Evolutionary conservation across 73 alveolate genomes (phyloP).

Genomic region (Loxodes magnus): DNA sequence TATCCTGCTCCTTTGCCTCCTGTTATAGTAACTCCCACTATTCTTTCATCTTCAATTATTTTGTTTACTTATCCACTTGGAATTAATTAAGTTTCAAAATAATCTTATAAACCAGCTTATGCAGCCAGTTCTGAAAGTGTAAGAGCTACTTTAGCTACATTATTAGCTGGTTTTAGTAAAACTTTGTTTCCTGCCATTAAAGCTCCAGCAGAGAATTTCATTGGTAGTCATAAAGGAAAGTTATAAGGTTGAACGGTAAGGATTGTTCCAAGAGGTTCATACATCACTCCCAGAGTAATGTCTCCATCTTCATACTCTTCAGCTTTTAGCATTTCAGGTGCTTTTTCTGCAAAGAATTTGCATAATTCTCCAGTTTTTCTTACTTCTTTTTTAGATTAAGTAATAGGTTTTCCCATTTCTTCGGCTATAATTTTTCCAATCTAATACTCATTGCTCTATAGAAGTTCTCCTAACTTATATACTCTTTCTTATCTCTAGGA

Average conservation of each 20-base stretch:
- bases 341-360: constrained; percentile 36
- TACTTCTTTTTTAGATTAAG: constrained; percentile 45
- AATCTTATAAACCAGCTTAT: constrained; percentile 43
- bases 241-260: constrained; percentile 59
- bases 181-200: constrained; percentile 61
- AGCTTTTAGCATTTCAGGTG: constrained; percentile 21
- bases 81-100: constrained; percentile 32
- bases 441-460: constrained; percentile 18
- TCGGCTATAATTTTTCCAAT: constrained; percentile 40
- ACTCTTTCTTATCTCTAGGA: constrained; percentile 27
- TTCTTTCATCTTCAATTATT: constrained; percentile 33
- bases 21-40: constrained; percentile 60
- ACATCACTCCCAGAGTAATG: constrained; percentile 22
- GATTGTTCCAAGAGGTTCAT: constrained; percentile 59
- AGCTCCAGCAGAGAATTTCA: constrained; percentile 46
- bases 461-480: constrained; percentile 7
- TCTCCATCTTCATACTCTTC: constrained; percentile 30
- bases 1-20: constrained; percentile 69
- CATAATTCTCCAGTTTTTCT: constrained; percentile 35
- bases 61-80: constrained; percentile 31
- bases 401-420: constrained; percentile 76
- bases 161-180: constrained; percentile 47
- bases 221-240: constrained; percentile 71
- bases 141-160: constrained; percentile 37
- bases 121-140: constrained; percentile 30